phyloP scores from a whole-genome alignment of 345 rosid species.

The Sonneratia alba region DNA sequence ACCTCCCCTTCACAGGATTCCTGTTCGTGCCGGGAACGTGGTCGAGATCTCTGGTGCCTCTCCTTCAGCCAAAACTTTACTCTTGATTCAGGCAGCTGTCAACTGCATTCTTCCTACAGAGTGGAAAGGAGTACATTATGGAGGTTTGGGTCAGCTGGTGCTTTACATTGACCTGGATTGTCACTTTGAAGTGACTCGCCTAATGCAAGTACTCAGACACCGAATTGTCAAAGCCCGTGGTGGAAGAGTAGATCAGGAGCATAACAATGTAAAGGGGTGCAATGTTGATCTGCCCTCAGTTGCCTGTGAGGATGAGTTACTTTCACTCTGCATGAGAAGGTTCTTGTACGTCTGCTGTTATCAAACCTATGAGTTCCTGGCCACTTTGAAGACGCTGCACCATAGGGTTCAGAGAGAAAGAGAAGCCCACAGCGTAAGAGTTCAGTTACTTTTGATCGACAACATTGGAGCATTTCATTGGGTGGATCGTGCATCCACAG shows the following conservation, averaged over 20 bases:
- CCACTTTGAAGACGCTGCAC: slow-evolving; percentile 51
- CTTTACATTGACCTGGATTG: slow-evolving; percentile 71
- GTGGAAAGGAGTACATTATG: slow-evolving; percentile 58
- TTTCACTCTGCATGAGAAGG: slow-evolving; percentile 46
- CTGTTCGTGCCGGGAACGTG: slow-evolving; percentile 56
- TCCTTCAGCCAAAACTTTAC: slow-evolving; percentile 64
- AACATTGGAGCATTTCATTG: slow-evolving; percentile 88
- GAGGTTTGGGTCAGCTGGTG: slow-evolving; percentile 52
- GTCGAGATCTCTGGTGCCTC: slow-evolving; percentile 66
- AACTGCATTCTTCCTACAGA: slow-evolving; percentile 55
- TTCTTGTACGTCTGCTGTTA: slow-evolving; percentile 60
- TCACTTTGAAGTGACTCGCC: slow-evolving; percentile 50
- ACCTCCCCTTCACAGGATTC: slow-evolving; percentile 55
- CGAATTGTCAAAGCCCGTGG: slow-evolving; percentile 22
- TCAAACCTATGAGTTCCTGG: slow-evolving; percentile 52
- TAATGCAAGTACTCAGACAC: slow-evolving; percentile 46
- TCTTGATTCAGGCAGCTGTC: slow-evolving; percentile 55
- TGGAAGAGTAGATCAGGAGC: slow-evolving; percentile 17
- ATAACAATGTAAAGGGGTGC: slow-evolving; percentile 12
- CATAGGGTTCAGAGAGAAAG: slow-evolving; percentile 35
- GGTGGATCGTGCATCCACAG: slow-evolving; percentile 62
- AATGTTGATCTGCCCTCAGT: slow-evolving; percentile 2
- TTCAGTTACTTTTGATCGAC: slow-evolving; percentile 60
- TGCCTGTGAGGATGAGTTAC: slow-evolving; percentile 35
- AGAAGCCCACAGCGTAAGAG: slow-evolving; percentile 33